Percentiles rank a stretch among this genome's conserved stretches.
Evolutionary conservation across 176 grass and related monocot species (phyloP).

Genomic region (Calamus simplicifolius): DNA sequence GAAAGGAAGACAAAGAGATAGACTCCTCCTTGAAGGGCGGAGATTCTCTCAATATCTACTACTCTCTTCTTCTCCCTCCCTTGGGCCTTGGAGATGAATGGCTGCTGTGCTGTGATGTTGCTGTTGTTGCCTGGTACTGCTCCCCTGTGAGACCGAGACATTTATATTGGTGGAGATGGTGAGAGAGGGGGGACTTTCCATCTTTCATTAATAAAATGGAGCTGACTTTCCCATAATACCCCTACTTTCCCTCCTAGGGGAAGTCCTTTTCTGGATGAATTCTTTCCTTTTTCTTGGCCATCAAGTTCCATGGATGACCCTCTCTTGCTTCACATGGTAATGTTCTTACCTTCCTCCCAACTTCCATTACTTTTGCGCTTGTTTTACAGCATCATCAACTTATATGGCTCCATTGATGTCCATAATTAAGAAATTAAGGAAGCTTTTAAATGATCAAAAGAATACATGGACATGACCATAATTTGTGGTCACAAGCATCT

Average conservation of each 20-base stretch:
- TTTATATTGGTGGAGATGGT: constrained; percentile 12
- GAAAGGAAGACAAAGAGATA: constrained; percentile 12
- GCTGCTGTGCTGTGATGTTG: constrained; percentile 22
- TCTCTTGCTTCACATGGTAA: too few species aligned
- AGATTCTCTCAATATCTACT: constrained; percentile 21
- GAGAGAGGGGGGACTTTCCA: background rate
- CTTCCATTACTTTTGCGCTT: too few species aligned
- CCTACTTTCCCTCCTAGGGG: background rate
- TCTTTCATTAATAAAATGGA: background rate
- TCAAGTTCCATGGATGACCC: background rate
- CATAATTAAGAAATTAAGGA: too few species aligned
- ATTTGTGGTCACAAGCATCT: too few species aligned
- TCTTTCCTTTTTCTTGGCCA: constrained; percentile 4
- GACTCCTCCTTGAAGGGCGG: constrained; percentile 34
- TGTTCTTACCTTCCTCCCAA: too few species aligned
- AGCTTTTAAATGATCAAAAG: too few species aligned
- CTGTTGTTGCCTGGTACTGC: background rate
- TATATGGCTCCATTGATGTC: too few species aligned
- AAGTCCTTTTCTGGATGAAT: constrained; percentile 12
- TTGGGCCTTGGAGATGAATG: background rate
- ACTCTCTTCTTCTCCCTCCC: background rate
- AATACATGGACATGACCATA: too few species aligned
- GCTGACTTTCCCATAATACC: constrained; percentile 16
- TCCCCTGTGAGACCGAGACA: fast-evolving
- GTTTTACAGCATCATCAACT: too few species aligned